These are phyloP conservation scores for Acidomyces sp. DNA, from an alignment of 495 filamentous ascomycete genomes.

Conservation along the genomic window DNA sequence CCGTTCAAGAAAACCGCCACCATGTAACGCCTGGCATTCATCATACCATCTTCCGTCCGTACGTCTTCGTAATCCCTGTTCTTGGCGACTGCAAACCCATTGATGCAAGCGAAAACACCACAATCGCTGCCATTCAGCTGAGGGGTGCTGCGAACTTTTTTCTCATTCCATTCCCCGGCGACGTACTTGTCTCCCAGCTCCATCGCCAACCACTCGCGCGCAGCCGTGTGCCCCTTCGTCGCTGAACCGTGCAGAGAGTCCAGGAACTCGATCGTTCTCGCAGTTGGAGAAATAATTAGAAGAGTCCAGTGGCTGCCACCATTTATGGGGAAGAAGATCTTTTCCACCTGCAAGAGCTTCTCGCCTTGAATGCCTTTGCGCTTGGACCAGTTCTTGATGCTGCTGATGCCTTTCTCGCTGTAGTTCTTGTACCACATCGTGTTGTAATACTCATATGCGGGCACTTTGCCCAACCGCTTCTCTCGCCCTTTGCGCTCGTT, in stretches of 20 bases:
- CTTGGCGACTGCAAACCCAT: slow-evolving; percentile 21
- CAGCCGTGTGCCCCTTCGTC: slow-evolving; percentile 29
- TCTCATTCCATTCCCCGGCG: slow-evolving; percentile 46
- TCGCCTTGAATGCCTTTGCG: slow-evolving; percentile 44
- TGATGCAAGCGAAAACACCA: slow-evolving; percentile 49
- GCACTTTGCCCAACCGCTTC: slow-evolving; percentile 11
- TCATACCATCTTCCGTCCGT: slow-evolving; percentile 13
- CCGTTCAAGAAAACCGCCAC: slow-evolving; percentile 21
- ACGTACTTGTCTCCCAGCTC: slow-evolving; percentile 46
- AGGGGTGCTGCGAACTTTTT: slow-evolving; percentile 28
- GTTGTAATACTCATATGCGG: slow-evolving; percentile 60
- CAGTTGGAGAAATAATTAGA: slow-evolving; percentile 51
- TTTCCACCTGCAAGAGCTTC: slow-evolving; percentile 42
- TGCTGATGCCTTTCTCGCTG: slow-evolving; percentile 36
- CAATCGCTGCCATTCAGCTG: slow-evolving; percentile 70
- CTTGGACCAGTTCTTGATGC: slow-evolving; percentile 39
- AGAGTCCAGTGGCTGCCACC: slow-evolving; percentile 48
- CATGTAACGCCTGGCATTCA: slow-evolving; percentile 17
- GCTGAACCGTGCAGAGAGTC: slow-evolving; percentile 43
- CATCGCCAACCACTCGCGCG: slow-evolving; percentile 42
- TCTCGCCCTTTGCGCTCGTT: slow-evolving; percentile 31
- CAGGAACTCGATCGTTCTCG: slow-evolving; percentile 55
- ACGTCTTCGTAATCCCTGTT: slow-evolving; percentile 13
- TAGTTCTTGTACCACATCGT: slow-evolving; percentile 58
- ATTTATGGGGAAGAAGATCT: slow-evolving; percentile 50